Conservation (phyloP, 2,329 filamentous ascomycete genomes). For the Apiospora pterosperma region DNA sequence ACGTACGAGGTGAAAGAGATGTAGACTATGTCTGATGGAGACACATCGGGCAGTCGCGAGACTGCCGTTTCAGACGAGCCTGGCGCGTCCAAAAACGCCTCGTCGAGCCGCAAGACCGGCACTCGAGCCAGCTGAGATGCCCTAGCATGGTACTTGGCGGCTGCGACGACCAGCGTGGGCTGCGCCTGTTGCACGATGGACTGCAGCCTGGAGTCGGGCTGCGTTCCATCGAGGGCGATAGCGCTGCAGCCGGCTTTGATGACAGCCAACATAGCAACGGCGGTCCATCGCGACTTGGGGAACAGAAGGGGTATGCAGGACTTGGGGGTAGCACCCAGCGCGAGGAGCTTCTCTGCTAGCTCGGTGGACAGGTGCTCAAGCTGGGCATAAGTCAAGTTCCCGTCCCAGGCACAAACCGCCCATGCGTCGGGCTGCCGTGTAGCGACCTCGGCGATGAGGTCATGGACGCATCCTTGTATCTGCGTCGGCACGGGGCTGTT, state of each 20-base stretch:
- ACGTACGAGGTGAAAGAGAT: background rate
- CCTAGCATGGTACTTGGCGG: constrained; percentile 3
- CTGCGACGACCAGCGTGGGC: background rate
- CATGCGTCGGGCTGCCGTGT: constrained; percentile 17
- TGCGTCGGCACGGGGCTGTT: constrained; percentile 7
- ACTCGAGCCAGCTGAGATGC: constrained; percentile 29
- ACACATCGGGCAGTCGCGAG: background rate
- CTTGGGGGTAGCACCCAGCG: constrained; percentile 22
- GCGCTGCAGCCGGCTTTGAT: constrained; percentile 30
- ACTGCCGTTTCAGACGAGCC: background rate
- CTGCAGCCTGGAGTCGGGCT: constrained; percentile 3
- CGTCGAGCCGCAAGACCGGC: background rate
- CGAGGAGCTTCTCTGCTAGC: constrained; percentile 19
- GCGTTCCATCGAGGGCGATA: constrained; percentile 26
- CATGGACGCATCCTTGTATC: constrained; percentile 8
- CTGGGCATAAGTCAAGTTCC: constrained; percentile 26
- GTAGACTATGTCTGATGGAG: background rate
- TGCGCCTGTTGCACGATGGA: constrained; percentile 5
- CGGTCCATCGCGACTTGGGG: constrained; percentile 32
- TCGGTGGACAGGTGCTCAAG: constrained; percentile 20
- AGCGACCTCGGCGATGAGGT: constrained; percentile 10
- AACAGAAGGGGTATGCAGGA: constrained; percentile 30
- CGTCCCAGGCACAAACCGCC: constrained; percentile 28
- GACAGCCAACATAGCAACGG: constrained; percentile 30
- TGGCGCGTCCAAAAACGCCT: background rate